Base-by-base conservation (phyloP, 1,139 yeast species). In the Pichia sp. region DNA sequence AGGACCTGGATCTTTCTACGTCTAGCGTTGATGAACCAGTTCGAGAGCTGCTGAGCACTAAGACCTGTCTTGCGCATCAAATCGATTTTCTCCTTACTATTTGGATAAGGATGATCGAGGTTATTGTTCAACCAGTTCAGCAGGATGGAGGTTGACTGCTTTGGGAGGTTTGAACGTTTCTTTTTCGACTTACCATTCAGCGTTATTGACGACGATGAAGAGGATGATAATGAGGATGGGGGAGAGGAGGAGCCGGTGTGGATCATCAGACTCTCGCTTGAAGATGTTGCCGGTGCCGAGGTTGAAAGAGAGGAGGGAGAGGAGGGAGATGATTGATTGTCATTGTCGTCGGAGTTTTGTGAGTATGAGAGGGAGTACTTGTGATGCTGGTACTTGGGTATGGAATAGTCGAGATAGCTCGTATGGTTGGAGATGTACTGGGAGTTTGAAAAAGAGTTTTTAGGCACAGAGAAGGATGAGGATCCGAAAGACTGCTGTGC, bases 11-110 rank as follows among this genome's bases (percentile, higher is more conserved):
- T 80, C 67, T 88, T 85, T 63, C 99, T 75, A 65, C 98, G 77
- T 65, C 99, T 79, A 28, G 96, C 97, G 68, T 93, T 93, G 63
- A 93, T 93, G 66, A 93, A 93, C 98, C 99, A 93, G 68, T 93
- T 93, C 58, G 95, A 84, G 56, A 93, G 77, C 68, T 93, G 99
- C 60, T 90, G 96, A 67, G 87, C 83, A 56, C 91, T 87, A 63
- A 93, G 77, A 0, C 97, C 96, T 0, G 99, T 93, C 64, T 81
- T 79, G 61, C 79, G 74, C 76, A 90, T 82, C 59, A 93, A 74
- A 61, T 85, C 87, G 58, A 82, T 77, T 71, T 93, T 93, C 64
- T 91, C 97, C 58, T 86, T 85, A 49, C 91, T 87, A 56, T 90
- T 87, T 5, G 99, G 99, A 67, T 91, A 91, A 16, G 99, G 99